These are phyloP conservation scores for Xylariaceae sp. DNA, from an alignment of 2,329 filamentous ascomycete species.

Conservation along the genomic window DNA sequence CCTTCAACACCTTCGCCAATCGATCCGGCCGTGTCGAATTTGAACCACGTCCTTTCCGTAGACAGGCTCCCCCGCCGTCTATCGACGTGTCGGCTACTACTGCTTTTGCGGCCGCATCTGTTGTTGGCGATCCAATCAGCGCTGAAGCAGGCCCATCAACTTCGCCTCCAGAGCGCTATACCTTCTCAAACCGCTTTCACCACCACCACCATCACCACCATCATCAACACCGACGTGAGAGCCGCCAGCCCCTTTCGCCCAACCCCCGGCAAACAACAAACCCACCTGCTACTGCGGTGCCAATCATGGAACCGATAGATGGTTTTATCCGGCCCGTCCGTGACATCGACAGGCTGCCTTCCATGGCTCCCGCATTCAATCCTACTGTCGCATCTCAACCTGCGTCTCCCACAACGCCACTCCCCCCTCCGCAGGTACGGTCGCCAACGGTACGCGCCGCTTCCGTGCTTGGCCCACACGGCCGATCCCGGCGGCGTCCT, in stretches of 20 bases:
- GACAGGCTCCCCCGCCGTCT: slow-evolving; percentile 77
- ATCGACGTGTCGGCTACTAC: slow-evolving; percentile 66
- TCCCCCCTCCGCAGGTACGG: slow-evolving; percentile 59
- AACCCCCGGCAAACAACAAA: slow-evolving; percentile 52
- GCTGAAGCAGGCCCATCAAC: slow-evolving; percentile 59
- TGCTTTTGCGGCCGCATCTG: slow-evolving; percentile 42
- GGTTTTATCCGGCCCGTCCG: slow-evolving; percentile 75
- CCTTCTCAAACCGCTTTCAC: slow-evolving; percentile 47
- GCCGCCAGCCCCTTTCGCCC: slow-evolving; percentile 43
- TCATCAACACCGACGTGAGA: slow-evolving; percentile 44
- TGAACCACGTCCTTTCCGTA: slow-evolving; percentile 59
- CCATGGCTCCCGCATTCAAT: slow-evolving; percentile 68
- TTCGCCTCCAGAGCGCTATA: slow-evolving; percentile 66
- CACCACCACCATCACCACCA: slow-evolving; percentile 47
- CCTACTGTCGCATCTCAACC: slow-evolving; percentile 78
- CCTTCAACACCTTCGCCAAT: slow-evolving; percentile 53
- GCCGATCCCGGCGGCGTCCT: slow-evolving; percentile 62
- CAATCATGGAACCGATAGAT: slow-evolving; percentile 63
- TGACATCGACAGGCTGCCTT: slow-evolving; percentile 75
- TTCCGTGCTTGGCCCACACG: slow-evolving; percentile 47
- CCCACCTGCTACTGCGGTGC: slow-evolving; percentile 60
- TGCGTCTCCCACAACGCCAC: slow-evolving; percentile 81
- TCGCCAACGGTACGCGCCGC: slow-evolving; percentile 51
- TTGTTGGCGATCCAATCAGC: slow-evolving; percentile 35
- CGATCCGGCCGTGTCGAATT: slow-evolving; percentile 48